Evolutionary conservation across 148 eudicot species (phyloP), one percentile per base, ranked within the genome.

Genomic region (Rhododendron mucronatum): DNA sequence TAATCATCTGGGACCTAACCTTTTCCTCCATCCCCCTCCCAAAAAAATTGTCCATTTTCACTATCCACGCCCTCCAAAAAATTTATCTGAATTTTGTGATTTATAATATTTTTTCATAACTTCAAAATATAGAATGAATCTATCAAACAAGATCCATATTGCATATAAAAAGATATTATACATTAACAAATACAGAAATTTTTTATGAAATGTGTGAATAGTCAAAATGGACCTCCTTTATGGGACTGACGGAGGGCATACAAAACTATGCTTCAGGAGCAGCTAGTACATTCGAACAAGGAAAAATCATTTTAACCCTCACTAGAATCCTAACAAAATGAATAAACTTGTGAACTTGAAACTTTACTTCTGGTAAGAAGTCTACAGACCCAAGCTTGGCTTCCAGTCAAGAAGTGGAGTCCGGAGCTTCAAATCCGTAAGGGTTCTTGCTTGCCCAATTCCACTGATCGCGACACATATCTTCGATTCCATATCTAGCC

Each of bases 361-460:
- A 26, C 41, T 50, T 6, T 80, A 13, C 33, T 16, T 57, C 21
- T 23, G 15, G 9, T 57, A 55, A 26, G 28, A 82, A 33, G 11
- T 33, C 39, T 35, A 74, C 11, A 74, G 23, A 80, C 14, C 15
- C 44, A 57, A 35, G 48, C 33, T 23, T 69, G 63, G 81, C 79
- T 74, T 78, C 87, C 87, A 67, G 45, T 87, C 81, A 84, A 85
- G 88, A 87, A 86, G 84, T 83, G 83, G 48, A 67, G 45, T 90
- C 91, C 3, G 39, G 51, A 39, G 84, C 89, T 85, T 90, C 92
- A 55, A 95, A 95, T 73, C 98, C 98, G 30, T 93, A 93, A 3
- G 98, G 98, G 85, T 96, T 95, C 90, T 95, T 94, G 95, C 93
- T 93, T 16, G 98, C 98, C 98, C 96, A 95, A 88, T 95, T 96